These are phyloP conservation scores for Carex arenaria DNA, from an alignment of 202 grass and related monocot species.

Conservation along the genomic window DNA sequence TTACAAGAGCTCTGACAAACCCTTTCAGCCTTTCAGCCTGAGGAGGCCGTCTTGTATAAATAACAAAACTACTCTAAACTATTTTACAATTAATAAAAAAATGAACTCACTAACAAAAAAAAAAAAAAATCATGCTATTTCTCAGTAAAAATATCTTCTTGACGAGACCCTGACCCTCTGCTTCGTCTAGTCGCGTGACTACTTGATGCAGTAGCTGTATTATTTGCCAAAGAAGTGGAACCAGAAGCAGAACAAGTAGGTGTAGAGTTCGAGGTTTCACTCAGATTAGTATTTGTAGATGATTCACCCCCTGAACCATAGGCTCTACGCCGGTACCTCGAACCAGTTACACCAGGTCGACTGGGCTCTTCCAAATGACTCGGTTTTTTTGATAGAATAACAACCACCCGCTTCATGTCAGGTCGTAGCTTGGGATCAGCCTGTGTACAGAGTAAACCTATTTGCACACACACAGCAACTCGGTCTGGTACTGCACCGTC, in stretches of 20 bases:
- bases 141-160: conserved; percentile 19
- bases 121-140: conserved; percentile 16
- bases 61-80: conserved; percentile 24
- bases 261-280: conserved; percentile 36
- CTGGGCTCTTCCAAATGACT: conserved; percentile 68
- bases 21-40: background rate
- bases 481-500: conserved; percentile 39
- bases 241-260: conserved; percentile 26
- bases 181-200: conserved; percentile 28
- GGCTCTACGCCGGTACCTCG: conserved; percentile 49
- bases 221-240: conserved; percentile 21
- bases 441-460: conserved; percentile 82
- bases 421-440: conserved; percentile 58
- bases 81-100: conserved; percentile 21
- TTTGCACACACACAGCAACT: conserved; percentile 52
- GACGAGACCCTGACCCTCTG: conserved; percentile 34
- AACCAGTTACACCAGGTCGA: conserved; percentile 44
- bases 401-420: conserved; percentile 79
- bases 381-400: conserved; percentile 69
- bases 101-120: conserved; percentile 6
- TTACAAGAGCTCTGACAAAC: background rate
- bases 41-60: background rate
- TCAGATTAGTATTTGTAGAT: conserved; percentile 35
- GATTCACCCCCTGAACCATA: conserved; percentile 29
- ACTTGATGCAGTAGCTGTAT: conserved; percentile 43